Base-by-base conservation (phyloP, 768 basidiomycete genomes). In the Leccinum subgranulosum region DNA sequence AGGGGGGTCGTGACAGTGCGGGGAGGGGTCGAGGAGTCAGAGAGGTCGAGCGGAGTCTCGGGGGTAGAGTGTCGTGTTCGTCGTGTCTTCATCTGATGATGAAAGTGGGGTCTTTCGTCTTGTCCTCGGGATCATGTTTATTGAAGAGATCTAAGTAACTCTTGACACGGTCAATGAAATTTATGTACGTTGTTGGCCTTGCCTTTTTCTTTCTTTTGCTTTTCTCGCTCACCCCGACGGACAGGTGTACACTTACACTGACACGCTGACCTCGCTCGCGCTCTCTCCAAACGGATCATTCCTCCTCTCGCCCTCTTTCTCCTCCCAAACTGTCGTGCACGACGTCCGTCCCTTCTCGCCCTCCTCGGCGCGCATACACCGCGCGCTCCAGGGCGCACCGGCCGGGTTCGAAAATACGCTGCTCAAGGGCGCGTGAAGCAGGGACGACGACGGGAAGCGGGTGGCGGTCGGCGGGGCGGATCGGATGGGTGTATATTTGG, bases 341-440 rank as follows among this genome's bases (percentile, higher is more conserved):
- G 94, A 97, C 71, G 83, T 98, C n/a, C 87, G 93, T 29, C 96
- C 97, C 0, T 99, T 98, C 77, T 91, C 93, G 2, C 86, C 94
- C 0, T 84, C 87, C 0, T 87, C 93, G 3, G 83, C 85, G 25
- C 83, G 94, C 39, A 75, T 94, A 64, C 92, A 97, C 70, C 86
- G 94, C 31, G 74, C 84, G 6, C 77, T 88, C 28, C 83, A 79
- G 28, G 96, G 97, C 36, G 88, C 94, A 0, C 94, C 95, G 4
- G 92, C 94, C 7, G 97, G 97, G 1, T 98, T 98, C 68, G 96
- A 99, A 74, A 86, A 89, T 57, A 83, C 89, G 0, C 76, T 98
- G 31, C 72, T 92, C n/a, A 80, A 84, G 55, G 92, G 84, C 2
- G 87, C 90, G 1, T 99, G 96, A 95, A 92, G 90, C 68, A 84